phyloP scores from a whole-genome alignment of 352 stramenopile species.

The Phytopythium chamaehyphon region DNA sequence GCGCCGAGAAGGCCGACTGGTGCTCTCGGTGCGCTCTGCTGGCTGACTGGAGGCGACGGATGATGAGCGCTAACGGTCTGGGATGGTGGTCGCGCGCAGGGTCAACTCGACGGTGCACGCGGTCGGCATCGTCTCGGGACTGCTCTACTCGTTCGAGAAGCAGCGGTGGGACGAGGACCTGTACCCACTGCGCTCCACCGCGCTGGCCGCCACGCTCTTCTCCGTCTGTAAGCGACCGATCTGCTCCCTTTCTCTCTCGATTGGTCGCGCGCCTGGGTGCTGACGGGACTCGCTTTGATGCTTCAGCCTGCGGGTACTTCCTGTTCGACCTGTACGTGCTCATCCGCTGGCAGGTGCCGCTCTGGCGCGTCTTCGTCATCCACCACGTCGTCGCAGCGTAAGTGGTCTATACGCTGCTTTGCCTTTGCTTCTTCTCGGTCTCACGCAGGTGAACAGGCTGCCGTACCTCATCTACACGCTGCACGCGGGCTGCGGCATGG shows the following conservation, averaged over 20 bases:
- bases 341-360: constrained; percentile 59
- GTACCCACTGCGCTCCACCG: constrained; percentile 47
- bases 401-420: constrained; percentile 16
- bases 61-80: constrained; percentile 4
- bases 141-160: constrained; percentile 53
- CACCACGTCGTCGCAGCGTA: constrained; percentile 81
- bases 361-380: constrained; percentile 76
- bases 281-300: neutral
- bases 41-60: too few species aligned
- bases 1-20: constrained; percentile 71
- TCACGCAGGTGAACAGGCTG: constrained; percentile 24
- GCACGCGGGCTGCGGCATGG: constrained; percentile 61
- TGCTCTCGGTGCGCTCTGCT: constrained; percentile 52
- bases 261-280: too few species aligned
- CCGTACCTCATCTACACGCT: constrained; percentile 85
- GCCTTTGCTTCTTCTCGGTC: neutral
- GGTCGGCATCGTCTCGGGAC: constrained; percentile 51
- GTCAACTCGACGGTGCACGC: constrained; percentile 82
- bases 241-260: too few species aligned
- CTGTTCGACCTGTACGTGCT: constrained; percentile 78
- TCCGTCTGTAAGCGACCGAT: constrained; percentile 60
- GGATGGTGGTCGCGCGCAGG: constrained; percentile 17
- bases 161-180: constrained; percentile 66
- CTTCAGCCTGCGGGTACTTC: constrained; percentile 77
- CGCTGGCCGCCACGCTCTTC: constrained; percentile 57